Conservation (phyloP, 1,284 basidiomycete genomes). For the Rhodotorula sp. region DNA sequence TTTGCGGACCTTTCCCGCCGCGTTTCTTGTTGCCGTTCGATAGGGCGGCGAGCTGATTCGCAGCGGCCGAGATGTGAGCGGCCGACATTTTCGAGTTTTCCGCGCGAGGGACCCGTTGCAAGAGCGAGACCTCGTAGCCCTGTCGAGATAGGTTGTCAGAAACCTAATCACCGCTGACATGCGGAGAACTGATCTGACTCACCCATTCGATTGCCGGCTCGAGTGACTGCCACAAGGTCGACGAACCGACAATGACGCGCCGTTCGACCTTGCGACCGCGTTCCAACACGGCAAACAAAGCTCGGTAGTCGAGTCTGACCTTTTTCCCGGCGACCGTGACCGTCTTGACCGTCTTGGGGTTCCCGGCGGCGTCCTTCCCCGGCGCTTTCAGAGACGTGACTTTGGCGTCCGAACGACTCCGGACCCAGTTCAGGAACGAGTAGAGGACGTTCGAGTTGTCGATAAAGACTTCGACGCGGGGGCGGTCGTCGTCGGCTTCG, state of each 20-base stretch:
- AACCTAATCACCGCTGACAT: not conserved
- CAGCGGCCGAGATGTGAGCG: not conserved
- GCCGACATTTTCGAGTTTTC: not conserved
- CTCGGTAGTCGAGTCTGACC: slow-evolving; percentile 32
- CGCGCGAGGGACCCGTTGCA: slow-evolving; percentile 36
- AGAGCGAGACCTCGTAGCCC: slow-evolving; percentile 41
- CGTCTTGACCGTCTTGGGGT: slow-evolving; percentile 22
- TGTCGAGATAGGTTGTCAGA: not conserved
- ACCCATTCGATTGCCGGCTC: slow-evolving; percentile 38
- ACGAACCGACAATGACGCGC: slow-evolving; percentile 33
- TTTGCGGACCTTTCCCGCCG: slow-evolving; percentile 13
- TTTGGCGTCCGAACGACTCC: slow-evolving; percentile 30
- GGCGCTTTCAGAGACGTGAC: slow-evolving; percentile 12
- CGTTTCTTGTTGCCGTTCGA: slow-evolving; percentile 3
- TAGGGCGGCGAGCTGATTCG: not conserved
- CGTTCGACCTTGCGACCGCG: slow-evolving; percentile 36
- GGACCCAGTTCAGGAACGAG: slow-evolving; percentile 40
- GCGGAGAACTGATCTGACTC: not conserved
- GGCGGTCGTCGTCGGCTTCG: slow-evolving; percentile 11
- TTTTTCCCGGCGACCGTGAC: slow-evolving; percentile 33
- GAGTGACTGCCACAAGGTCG: slow-evolving; percentile 34
- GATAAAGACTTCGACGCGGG: slow-evolving; percentile 37
- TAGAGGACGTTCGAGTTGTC: slow-evolving; percentile 41
- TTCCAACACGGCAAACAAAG: slow-evolving; percentile 37
- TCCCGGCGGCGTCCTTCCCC: slow-evolving; percentile 2